phyloP scores from a whole-genome alignment of 2,329 filamentous ascomycete genomes.

The Monilinia fructigena region DNA sequence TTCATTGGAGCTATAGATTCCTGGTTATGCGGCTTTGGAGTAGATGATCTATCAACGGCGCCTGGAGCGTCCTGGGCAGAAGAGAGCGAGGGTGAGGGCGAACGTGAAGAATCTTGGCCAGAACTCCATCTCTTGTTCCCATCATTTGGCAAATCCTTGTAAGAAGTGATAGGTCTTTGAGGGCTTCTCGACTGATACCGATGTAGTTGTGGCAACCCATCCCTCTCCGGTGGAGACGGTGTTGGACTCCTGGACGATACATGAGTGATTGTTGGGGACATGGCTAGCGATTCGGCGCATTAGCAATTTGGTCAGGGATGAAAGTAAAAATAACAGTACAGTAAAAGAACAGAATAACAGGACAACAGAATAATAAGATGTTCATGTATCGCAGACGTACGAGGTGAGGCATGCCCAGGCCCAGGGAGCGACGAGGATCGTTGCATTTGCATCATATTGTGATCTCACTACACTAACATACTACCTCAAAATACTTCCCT shows the following conservation, averaged over 20 bases:
- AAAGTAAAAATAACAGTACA: background rate
- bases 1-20: conserved; percentile 32
- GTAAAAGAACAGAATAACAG: too few relatives aligned
- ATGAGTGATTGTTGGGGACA: conserved; percentile 52
- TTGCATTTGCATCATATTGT: conserved; percentile 42
- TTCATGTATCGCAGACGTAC: conserved; percentile 34
- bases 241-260: conserved; percentile 55
- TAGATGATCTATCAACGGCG: conserved; percentile 35
- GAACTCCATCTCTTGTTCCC: conserved; percentile 46
- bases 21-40: conserved; percentile 25
- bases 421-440: conserved; percentile 41
- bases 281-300: conserved; percentile 43
- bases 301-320: conserved; percentile 10
- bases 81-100: conserved; percentile 26
- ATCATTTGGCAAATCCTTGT: conserved; percentile 46
- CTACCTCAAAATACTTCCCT: conserved; percentile 3
- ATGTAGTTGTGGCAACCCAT: conserved; percentile 49
- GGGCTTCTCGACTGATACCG: conserved; percentile 57
- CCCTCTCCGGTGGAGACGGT: conserved; percentile 53
- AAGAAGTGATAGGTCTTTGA: conserved; percentile 48
- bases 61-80: conserved; percentile 33
- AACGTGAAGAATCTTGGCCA: conserved; percentile 28
- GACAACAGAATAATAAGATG: background rate
- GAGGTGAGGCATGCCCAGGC: conserved; percentile 40
- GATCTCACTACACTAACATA: conserved; percentile 33